A percentile compares a stretch with the other conserved stretches of the same genome.
Conservation (phyloP, 2,329 filamentous ascomycete species). For the Helotiales sp. region DNA sequence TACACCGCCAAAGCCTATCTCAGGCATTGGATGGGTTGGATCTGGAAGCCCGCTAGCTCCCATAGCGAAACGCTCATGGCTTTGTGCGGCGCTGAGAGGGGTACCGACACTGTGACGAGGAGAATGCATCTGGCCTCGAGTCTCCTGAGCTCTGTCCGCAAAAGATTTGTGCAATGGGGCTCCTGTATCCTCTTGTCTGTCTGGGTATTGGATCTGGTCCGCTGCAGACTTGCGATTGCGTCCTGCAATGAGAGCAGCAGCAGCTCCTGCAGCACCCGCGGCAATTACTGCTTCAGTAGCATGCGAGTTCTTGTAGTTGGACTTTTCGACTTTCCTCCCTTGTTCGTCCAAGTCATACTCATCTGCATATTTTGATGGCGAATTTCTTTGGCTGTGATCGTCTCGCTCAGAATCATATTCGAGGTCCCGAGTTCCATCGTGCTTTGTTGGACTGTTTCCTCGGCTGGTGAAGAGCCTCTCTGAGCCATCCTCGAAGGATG, state of each 20-base stretch:
- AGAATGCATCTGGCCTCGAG: slow-evolving; percentile 52
- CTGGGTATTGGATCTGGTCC: slow-evolving; percentile 31
- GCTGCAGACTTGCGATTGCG: slow-evolving; percentile 26
- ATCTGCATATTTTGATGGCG: slow-evolving; percentile 29
- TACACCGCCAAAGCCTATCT: slow-evolving; percentile 66
- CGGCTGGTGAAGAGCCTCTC: slow-evolving; percentile 36
- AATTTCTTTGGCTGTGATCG: slow-evolving; percentile 27
- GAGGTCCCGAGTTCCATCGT: slow-evolving; percentile 13
- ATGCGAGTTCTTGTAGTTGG: slow-evolving; percentile 27
- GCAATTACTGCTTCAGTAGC: slow-evolving; percentile 32
- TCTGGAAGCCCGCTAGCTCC: slow-evolving; percentile 70
- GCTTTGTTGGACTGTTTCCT: slow-evolving; percentile 47
- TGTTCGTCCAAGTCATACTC: slow-evolving; percentile 37
- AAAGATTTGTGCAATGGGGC: slow-evolving; percentile 63
- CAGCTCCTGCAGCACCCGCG: slow-evolving; percentile 24
- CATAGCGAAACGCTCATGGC: slow-evolving; percentile 53
- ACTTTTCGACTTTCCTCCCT: slow-evolving; percentile 35
- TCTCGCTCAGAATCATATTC: slow-evolving; percentile 23
- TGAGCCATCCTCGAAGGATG: slow-evolving; percentile 36
- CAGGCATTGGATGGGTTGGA: slow-evolving; percentile 70
- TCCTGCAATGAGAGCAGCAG: slow-evolving; percentile 30
- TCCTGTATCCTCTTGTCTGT: slow-evolving; percentile 38
- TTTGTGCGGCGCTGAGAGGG: slow-evolving; percentile 47
- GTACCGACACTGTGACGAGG: slow-evolving; percentile 60
- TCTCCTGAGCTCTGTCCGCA: slow-evolving; percentile 62